A percentile compares a stretch with the other conserved stretches of the same genome.
These are phyloP conservation scores for Acmispon strigosus DNA, from an alignment of 306 rosid genomes.

Conservation along the genomic window DNA sequence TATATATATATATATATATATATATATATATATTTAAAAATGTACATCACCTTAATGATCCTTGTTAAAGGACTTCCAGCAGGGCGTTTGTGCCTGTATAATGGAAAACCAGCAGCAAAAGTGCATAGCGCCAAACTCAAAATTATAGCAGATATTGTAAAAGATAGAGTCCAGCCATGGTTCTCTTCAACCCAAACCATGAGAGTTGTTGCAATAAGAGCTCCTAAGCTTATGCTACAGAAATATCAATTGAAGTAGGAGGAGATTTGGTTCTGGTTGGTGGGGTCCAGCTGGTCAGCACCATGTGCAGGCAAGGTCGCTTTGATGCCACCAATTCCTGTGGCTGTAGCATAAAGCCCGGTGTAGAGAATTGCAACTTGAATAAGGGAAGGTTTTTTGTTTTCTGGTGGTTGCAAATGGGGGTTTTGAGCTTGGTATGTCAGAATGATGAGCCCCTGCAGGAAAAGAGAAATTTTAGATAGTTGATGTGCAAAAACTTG, in stretches of 20 bases:
- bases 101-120: constrained; percentile 18
- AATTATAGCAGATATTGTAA: constrained; percentile 6
- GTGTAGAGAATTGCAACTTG: constrained; percentile 20
- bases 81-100: constrained; percentile 28
- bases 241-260: constrained; percentile 41
- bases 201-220: constrained; percentile 23
- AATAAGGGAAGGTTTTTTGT: not conserved
- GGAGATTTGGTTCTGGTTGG: constrained; percentile 24
- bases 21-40: too few species aligned
- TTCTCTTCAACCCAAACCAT: constrained; percentile 38
- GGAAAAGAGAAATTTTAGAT: not conserved
- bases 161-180: constrained; percentile 29
- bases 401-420: not conserved
- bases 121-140: constrained; percentile 2
- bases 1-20: too few species aligned
- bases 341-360: constrained; percentile 29
- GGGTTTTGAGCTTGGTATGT: constrained; percentile 28
- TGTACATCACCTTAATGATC: constrained; percentile 18
- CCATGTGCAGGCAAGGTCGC: constrained; percentile 39
- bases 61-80: constrained; percentile 28
- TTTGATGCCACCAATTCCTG: constrained; percentile 27
- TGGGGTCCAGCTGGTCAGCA: constrained; percentile 34
- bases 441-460: constrained; percentile 24
- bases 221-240: constrained; percentile 22
- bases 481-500: not conserved